Evolutionary conservation across 2,329 filamentous ascomycete genomes (phyloP), one percentile per base, ranked within the genome.

Genomic region (Thelonectria discophora): DNA sequence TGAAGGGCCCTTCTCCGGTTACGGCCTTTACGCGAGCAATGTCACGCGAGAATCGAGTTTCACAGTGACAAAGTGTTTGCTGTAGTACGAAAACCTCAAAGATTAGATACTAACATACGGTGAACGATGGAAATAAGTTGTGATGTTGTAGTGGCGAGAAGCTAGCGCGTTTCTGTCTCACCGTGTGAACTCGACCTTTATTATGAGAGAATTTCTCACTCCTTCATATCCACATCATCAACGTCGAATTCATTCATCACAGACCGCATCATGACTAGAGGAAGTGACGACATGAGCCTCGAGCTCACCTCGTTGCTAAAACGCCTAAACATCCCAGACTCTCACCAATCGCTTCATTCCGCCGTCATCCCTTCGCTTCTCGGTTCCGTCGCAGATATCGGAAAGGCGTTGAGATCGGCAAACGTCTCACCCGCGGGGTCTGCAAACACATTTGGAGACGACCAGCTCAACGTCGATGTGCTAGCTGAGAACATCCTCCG

Each of bases 381-480:
- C 40, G 68, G 74, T 27, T 75, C 78, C 65, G 74, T 87, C 52
- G 73, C 78, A 13, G 74, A 75, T 9, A 81, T 86, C 50, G 78
- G 82, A 40, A 68, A 69, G 6, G 73, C 78, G 2, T 77, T 87
- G 10, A 77, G 79, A n/a, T 64, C 58, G 1, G 75, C 81, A 0
- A 80, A 84, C 58, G 80, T 87, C 51, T 73, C 80, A 0, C 77
- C 78, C 2, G 79, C 79, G 2, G 84, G 82, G 18, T 81, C 81
- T 0, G 78, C 82, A 39, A 88, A 88, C 68, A 75, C 77, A 2
- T 88, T 88, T 70, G 88, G 85, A 17, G 85, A 88, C 65, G 81
- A 84, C 65, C 85, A 87, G 73, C 76, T 87, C 40, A 86, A 87
- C 69, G 84, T 87, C 48, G 85, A 88, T 65, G 80, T 88, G 1